A percentile compares a stretch with the other conserved stretches of the same genome.
These are phyloP conservation scores for Aspergillus funiculosus DNA, from an alignment of 495 filamentous ascomycete species.

Conservation along the genomic window DNA sequence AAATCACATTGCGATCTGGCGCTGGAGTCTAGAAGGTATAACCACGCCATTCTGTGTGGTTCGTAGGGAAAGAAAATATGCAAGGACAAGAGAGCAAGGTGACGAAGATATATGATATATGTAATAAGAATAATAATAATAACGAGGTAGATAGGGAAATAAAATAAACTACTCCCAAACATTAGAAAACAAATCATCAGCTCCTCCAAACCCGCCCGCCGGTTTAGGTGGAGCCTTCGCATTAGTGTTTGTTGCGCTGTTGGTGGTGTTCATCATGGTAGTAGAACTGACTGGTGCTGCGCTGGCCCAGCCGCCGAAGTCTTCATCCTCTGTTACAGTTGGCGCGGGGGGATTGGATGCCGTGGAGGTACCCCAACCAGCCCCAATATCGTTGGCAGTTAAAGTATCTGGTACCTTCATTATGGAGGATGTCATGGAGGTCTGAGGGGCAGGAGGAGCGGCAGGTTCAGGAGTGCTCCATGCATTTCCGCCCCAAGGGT, in stretches of 20 bases:
- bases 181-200: slow-evolving; percentile 88
- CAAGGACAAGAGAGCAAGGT: neutral
- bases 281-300: slow-evolving; percentile 50
- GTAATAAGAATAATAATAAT: slow-evolving; percentile 1
- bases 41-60: slow-evolving; percentile 9
- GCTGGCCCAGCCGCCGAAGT: slow-evolving; percentile 91
- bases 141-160: slow-evolving; percentile 6
- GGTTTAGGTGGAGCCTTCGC: slow-evolving; percentile 40
- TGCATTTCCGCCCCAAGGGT: slow-evolving; percentile 48
- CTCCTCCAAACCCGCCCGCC: slow-evolving; percentile 57
- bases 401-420: slow-evolving; percentile 46
- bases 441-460: slow-evolving; percentile 20
- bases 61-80: neutral
- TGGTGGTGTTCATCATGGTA: slow-evolving; percentile 13
- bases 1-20: slow-evolving; percentile 10
- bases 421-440: slow-evolving; percentile 31
- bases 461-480: slow-evolving; percentile 47
- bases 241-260: slow-evolving; percentile 17
- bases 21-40: slow-evolving; percentile 9
- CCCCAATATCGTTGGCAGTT: slow-evolving; percentile 42
- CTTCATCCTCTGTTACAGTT: slow-evolving; percentile 75
- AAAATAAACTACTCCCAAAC: slow-evolving; percentile 65
- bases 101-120: no score
- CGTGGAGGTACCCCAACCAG: slow-evolving; percentile 51
- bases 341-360: slow-evolving; percentile 43